Conservation (phyloP, 1,284 basidiomycete species). For the Ceratobasidium sp. region DNA sequence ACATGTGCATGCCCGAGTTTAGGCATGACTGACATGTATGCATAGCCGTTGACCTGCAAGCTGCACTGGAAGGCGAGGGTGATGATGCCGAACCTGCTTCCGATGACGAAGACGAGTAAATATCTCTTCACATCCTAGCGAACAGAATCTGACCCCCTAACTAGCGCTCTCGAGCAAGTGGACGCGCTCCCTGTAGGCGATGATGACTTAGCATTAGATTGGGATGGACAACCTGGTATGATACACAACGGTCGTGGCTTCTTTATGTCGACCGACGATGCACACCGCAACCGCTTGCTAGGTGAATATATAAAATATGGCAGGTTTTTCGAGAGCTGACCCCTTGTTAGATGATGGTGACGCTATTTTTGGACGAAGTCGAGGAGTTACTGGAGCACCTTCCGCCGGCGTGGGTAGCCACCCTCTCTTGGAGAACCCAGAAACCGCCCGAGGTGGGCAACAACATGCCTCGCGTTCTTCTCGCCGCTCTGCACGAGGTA, state of each 20-base stretch:
- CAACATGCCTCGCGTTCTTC: slow-evolving; percentile 60
- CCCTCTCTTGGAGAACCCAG: slow-evolving; percentile 78
- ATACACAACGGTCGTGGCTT: slow-evolving; percentile 32
- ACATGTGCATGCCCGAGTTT: background rate
- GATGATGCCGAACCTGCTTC: slow-evolving; percentile 48
- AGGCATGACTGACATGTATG: background rate
- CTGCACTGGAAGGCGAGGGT: slow-evolving; percentile 51
- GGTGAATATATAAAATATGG: background rate
- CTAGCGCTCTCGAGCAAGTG: slow-evolving; percentile 28
- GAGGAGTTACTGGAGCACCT: slow-evolving; percentile 47
- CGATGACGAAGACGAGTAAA: slow-evolving; percentile 37
- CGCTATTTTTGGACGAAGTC: slow-evolving; percentile 10
- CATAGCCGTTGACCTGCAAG: slow-evolving; percentile 31
- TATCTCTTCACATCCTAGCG: too few species aligned
- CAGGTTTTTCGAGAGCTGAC: background rate
- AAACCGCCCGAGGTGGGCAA: slow-evolving; percentile 56
- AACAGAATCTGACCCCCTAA: too few species aligned
- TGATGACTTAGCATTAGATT: slow-evolving; percentile 26
- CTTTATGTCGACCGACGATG: slow-evolving; percentile 36
- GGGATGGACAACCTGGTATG: slow-evolving; percentile 23
- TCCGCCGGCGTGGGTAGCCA: slow-evolving; percentile 76
- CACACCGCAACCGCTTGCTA: slow-evolving; percentile 27
- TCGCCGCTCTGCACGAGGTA: slow-evolving; percentile 61
- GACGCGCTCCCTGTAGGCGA: slow-evolving; percentile 17
- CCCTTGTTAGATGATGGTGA: slow-evolving; percentile 18